Base-by-base conservation (phyloP, 179 eudicot genomes). In the Patellifolia procumbens region DNA sequence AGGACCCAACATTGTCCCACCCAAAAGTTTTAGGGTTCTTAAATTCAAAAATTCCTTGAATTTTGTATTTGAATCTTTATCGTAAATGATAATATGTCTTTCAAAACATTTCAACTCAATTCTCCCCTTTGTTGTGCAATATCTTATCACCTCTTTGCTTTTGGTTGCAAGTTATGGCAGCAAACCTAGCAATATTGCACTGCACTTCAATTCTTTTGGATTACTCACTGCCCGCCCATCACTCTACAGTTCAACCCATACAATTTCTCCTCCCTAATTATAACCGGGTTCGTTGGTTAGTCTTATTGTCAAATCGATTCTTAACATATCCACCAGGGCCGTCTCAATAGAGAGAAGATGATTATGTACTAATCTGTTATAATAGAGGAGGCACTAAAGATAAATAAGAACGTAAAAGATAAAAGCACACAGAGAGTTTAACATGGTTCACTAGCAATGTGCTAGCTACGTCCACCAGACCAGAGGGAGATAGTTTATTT, bases 91-190 rank as follows among this genome's bases (percentile, higher is more conserved):
- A 69, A 70, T 69, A 62, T 53, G 70, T 55, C 67, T 22, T 46
- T 42, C 61, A 67, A 58, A 37, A 13, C 71, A 74, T 65, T 75
- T 80, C 80, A 79, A 7, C 61, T 81, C 78, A 76, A 39, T 79
- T 73, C 71, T 31, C 77, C 87, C 81, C 70, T 34, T 88, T 78
- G 12, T 74, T 72, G 80, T 78, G 86, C 88, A 88, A 26, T 67
- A 85, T 88, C 90, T 86, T 82, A 90, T 88, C 90, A 70, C 34
- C 70, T 79, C 76, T 81, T 83, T 49, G 76, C 68, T 74, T 88
- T 88, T 85, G 81, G 93, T 86, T 84, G 53, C 80, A 78, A 55
- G 78, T 83, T 81, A 70, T 76, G 89, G 77, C 65, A 78, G 77
- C 87, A 89, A 20, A 78, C 76, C 82, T 45, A 61, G 35, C 88